Evolutionary conservation across 768 basidiomycete species (phyloP).

Genomic region (Leccinum pellstonianum): DNA sequence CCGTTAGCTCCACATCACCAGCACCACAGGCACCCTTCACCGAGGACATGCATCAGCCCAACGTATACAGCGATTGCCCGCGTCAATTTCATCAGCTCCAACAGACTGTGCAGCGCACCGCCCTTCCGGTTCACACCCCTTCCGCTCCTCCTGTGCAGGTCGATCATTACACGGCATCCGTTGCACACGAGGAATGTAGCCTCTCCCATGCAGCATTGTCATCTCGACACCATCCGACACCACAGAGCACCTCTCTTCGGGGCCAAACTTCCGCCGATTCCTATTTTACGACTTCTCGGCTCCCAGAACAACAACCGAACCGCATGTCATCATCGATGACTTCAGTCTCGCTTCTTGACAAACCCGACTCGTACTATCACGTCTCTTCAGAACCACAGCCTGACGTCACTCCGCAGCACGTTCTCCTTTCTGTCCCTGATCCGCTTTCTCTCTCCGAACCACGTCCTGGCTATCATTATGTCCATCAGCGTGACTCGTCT

Average conservation of each 20-base stretch:
- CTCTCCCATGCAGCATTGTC: conserved; percentile 28
- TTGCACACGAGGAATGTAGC: conserved; percentile 31
- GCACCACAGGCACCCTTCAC: conserved; percentile 23
- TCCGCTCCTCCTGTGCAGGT: conserved; percentile 35
- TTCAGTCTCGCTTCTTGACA: conserved; percentile 27
- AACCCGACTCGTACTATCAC: conserved; percentile 28
- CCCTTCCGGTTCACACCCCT: conserved; percentile 25
- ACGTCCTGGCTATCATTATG: conserved; percentile 30
- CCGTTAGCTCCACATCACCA: conserved; percentile 32
- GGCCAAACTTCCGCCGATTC: conserved; percentile 19
- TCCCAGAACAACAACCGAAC: conserved; percentile 22
- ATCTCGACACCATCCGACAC: conserved; percentile 19
- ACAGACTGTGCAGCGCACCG: conserved; percentile 26
- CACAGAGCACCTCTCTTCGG: conserved; percentile 20
- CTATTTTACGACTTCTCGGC: conserved; percentile 28
- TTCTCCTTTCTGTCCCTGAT: conserved; percentile 26
- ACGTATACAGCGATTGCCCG: conserved; percentile 26
- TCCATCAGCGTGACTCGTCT: conserved; percentile 24
- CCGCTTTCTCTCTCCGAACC: conserved; percentile 32
- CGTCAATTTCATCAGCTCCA: conserved; percentile 36
- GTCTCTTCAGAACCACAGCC: conserved; percentile 27
- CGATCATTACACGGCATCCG: conserved; percentile 34
- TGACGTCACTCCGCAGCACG: conserved; percentile 31
- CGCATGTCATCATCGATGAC: conserved; percentile 31
- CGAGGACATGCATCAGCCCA: conserved; percentile 25